Evolutionary conservation across 2,329 filamentous ascomycete genomes (phyloP), one percentile per base, ranked within the genome.

Genomic region (Bipolaris gigantea): DNA sequence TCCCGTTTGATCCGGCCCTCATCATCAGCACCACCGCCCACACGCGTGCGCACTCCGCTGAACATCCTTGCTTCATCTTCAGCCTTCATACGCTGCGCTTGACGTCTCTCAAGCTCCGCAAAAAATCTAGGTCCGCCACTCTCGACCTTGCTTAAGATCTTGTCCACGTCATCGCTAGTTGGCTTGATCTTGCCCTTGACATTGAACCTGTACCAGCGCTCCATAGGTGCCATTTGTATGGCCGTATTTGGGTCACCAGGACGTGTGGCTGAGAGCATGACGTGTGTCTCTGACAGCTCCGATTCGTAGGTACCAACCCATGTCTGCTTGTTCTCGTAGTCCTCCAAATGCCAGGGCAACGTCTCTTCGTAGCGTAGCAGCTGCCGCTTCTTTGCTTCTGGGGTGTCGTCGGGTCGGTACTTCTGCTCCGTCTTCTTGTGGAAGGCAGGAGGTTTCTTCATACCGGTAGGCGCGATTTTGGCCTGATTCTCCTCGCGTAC

Each of bases 341-440:
- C 94, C 72, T 99, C 94, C 33, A 99, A 76, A 72, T 97, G 92
- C 94, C 94, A 99, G 5, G 94, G 94, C 45, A 97, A 80, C 4
- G 93, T 91, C 74, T 99, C 94, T 72, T 97, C 94, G 63, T 97
- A 99, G 59, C 92, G 83, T 38, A 87, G 77, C 55, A 84, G 79
- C 38, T 82, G 79, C 45, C 79, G 78, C 55, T 88, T 76, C 85
- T 85, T 79, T 82, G 95, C 81, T 83, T 94, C 79, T 77, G 83
- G 83, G 1, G 85, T 86, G 70, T 86, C 84, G 53, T 95, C 89
- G n/a, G 89, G 85, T 62, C 90, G 87, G 69, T 90, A 92, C 19
- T 96, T 89, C 65, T 92, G 90, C 60, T 91, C 89, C 1, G 87
- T 93, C 68, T 93, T 96, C 75, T 96, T 93, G 71, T 86, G 83